Evolutionary conservation across 371 early-diverging fungal species (phyloP).

Genomic region (Massospora cicadina): DNA sequence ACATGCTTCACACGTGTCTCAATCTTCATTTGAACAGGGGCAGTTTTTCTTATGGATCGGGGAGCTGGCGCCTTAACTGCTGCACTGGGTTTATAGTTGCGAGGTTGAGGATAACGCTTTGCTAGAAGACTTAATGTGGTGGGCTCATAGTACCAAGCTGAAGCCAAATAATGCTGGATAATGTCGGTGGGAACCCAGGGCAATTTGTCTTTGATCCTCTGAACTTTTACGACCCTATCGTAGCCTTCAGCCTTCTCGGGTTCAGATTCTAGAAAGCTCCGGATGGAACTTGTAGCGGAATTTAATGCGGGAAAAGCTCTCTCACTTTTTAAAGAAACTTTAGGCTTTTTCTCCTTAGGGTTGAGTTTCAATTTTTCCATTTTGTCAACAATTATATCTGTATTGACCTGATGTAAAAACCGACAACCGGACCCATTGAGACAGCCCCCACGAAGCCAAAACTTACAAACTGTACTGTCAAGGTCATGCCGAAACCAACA

Average conservation of each 20-base stretch:
- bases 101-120: slow-evolving; percentile 5
- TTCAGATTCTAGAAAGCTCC: not conserved
- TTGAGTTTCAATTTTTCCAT: not conserved
- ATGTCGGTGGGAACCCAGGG: slow-evolving; percentile 3
- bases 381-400: not conserved
- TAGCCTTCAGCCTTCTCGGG: not conserved
- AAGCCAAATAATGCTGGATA: slow-evolving; percentile 1
- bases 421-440: slow-evolving; percentile 6
- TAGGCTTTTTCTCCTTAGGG: not conserved
- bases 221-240: not conserved
- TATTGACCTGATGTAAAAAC: slow-evolving; percentile 9
- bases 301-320: not conserved
- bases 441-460: slow-evolving; percentile 8
- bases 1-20: slow-evolving; percentile 3
- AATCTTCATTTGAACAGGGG: not conserved
- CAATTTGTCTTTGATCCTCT: slow-evolving; percentile 2
- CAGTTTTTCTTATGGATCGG: not conserved
- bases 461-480: slow-evolving; percentile 10
- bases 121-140: not conserved
- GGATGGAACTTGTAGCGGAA: not conserved
- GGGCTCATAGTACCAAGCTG: not conserved
- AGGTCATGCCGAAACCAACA: slow-evolving; percentile 12
- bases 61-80: not conserved
- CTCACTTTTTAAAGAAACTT: not conserved
- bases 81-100: not conserved